Base-by-base conservation (phyloP, 1,284 basidiomycete genomes). In the Salmacisia buchloeana region DNA sequence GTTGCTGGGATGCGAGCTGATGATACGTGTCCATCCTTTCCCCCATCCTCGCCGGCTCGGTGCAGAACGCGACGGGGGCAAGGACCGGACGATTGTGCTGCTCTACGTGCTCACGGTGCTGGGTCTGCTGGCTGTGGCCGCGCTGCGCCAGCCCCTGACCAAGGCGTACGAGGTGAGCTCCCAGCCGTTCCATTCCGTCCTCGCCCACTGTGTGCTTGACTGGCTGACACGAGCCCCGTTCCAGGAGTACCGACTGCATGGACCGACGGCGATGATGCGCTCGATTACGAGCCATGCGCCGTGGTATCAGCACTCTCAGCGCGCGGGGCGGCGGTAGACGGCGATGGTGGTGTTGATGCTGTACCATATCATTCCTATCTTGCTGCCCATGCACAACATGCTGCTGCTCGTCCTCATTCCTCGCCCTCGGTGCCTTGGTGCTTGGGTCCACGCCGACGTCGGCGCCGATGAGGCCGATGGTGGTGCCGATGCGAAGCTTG, bases 21-120 rank as follows among this genome's bases (percentile, higher is more conserved):
- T 29, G 9, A 15, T 12, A 7, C 23, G 21, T 58, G 31, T 9
- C 33, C 6, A 27, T 49, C 34, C 23, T 41, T 31, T 59, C 25
- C 12, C 27, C 60, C 29, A 34, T 57, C 21, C 29, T 57, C n/a
- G n/a, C n/a, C n/a, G n/a, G n/a, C n/a, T n/a, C n/a, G 31, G n/a
- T 7, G 0, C 61, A 74, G 77, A 76, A 36, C 68, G 75, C 12
- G 76, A 78, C 62, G 71, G 70, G 2, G 65, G 65, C 31, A 78
- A 77, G 46, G 78, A 79, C 63, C 69, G 75, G 59, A 63, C 63
- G 21, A 76, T 78, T 27, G 76, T 79, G 5, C 64, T 70, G 2
- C 58, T 77, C 52, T 79, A 78, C 58, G 56, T 79, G 31, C 27
- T 67, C 29, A 52, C 61, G 12, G 60, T 64, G 10, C 36, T 62